Conservation (phyloP, 306 rosid genomes). For the Cucurbita maxima region DNA sequence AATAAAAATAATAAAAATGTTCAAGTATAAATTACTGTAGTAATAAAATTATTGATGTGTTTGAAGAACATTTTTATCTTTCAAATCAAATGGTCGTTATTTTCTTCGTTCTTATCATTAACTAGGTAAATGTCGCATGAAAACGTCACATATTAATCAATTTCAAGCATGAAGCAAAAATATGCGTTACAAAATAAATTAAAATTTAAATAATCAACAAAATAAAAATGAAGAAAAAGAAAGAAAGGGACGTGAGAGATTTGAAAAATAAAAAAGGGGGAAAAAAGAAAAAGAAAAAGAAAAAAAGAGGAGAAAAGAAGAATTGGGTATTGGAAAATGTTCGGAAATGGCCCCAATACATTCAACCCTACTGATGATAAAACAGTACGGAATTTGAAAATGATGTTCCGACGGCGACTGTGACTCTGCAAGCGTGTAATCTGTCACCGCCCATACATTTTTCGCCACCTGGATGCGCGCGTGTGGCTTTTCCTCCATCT, state of each 20-base stretch:
- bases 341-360: neutral
- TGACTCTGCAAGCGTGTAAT: neutral
- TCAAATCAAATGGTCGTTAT: neutral
- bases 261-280: neutral
- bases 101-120: neutral
- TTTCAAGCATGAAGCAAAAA: too few species aligned
- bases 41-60: neutral
- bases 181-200: neutral
- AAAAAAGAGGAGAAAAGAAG: neutral
- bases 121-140: neutral
- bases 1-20: neutral
- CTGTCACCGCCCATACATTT: conserved; percentile 3
- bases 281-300: neutral
- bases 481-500: neutral
- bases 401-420: neutral
- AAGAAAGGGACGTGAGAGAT: neutral
- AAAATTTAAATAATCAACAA: neutral
- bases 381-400: conserved; percentile 2
- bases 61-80: neutral
- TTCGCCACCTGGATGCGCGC: neutral
- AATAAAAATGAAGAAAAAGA: neutral
- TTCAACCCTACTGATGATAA: neutral
- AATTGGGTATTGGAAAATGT: neutral
- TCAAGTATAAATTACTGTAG: neutral
- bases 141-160: too few species aligned